Base-by-base conservation (phyloP, 2,329 filamentous ascomycete genomes). In the Sclerotinia trifoliorum region DNA sequence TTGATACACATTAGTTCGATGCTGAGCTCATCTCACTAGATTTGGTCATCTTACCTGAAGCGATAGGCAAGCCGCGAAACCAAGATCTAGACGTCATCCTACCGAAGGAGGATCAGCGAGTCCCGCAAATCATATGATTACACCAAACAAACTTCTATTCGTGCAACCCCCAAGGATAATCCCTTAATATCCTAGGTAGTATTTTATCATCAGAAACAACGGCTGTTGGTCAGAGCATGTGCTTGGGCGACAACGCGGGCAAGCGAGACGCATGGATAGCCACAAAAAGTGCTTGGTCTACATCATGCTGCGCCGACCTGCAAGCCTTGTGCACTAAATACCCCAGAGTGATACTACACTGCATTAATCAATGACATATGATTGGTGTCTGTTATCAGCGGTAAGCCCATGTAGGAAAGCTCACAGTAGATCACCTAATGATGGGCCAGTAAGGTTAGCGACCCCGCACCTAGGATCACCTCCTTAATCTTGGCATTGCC, bases 81-180 rank as follows among this genome's bases (percentile, higher is more conserved):
- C 42, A 61, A n/a, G 58, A 26, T 39, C n/a, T 63, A 63, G 29
- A 39, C 60, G 60, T 63, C 60, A 63, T 63, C 8, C 58, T 62
- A 24, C 29, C 17, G 17, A 49, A 35, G 21, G 39, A 17, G 5
- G 60, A 51, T 63, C 60, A n/a, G 39, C 60, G 21, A 11, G 2
- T 42, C 13, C 11, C 42, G 26, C 29, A 39, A 63, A 51, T 26
- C 48, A 24, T 51, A 10, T n/a, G 29, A n/a, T n/a, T n/a, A 21
- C 21, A 35, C 5, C 29, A 3, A 35, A 19, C 21, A 21, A 5
- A 2, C 19, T 32, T 10, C 35, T 21, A 10, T 35, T 55, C 29
- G 13, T n/a, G 21, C 7, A 54, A 54, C 26, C 15, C 15, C 19
- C 15, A 3, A 54, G 32, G 15, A 62, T 48, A 29, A 24, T n/a